phyloP scores from a whole-genome alignment of 306 rosid species.

The Dryas drummondii region DNA sequence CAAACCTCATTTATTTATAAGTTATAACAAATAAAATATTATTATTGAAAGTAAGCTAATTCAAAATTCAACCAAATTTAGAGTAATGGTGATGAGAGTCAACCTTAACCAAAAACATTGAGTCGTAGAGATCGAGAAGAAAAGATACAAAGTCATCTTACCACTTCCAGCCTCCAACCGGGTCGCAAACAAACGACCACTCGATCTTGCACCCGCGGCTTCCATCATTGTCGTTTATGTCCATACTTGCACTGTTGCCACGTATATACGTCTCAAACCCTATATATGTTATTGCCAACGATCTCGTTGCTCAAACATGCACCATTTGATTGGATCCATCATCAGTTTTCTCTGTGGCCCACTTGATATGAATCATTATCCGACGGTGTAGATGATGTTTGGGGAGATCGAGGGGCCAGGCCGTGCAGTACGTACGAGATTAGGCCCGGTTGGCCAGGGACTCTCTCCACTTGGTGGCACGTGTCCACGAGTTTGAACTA shows the following conservation, averaged over 20 bases:
- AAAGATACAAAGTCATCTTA: no score
- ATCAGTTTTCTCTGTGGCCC: conserved; percentile 55
- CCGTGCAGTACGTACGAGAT: conserved; percentile 42
- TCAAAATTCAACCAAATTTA: no score
- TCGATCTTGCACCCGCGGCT: conserved; percentile 39
- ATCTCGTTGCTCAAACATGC: conserved; percentile 40
- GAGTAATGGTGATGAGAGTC: no score
- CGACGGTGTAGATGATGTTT: no score
- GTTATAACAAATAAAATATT: no score
- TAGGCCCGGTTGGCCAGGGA: conserved; percentile 53
- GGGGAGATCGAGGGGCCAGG: background rate
- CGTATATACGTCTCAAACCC: conserved; percentile 42
- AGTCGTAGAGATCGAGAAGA: no score
- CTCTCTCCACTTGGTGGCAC: conserved; percentile 54
- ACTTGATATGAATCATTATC: conserved; percentile 10
- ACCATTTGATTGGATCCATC: conserved; percentile 34
- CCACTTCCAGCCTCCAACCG: conserved; percentile 41
- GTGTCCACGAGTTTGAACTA: conserved; percentile 41
- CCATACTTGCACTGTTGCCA: conserved; percentile 33
- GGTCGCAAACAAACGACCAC: conserved; percentile 58
- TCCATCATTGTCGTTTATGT: background rate
- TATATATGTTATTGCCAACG: conserved; percentile 38
- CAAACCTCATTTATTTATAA: no score
- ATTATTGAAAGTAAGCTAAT: no score
- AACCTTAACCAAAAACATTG: no score